Base-by-base conservation (phyloP, 495 filamentous ascomycete species). In the Aspergillus heteromorphus region DNA sequence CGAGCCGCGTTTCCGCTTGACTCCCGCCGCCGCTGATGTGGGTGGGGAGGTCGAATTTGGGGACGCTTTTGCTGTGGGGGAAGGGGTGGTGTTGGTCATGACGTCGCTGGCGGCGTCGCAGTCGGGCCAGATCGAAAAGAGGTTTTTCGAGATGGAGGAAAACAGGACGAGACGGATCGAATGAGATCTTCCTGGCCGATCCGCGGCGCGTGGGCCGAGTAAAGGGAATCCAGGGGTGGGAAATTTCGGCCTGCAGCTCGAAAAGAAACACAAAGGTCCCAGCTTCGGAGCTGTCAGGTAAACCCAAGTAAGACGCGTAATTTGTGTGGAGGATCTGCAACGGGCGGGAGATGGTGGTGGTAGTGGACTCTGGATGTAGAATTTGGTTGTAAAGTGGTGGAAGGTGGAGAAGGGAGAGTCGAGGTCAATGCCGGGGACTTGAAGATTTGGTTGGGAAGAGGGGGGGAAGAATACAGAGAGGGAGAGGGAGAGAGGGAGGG, bases 1-100 rank as follows among this genome's bases (percentile, higher is more conserved):
- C 4, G 74, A 58, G 4, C 60, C 65, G 50, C 85, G 70, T 70
- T 91, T 91, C 54, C 87, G 76, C 63, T 91, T 90, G 40, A 73
- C 71, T 20, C 82, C 82, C 13, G 73, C 69, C 6, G 75, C 72
- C 17, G n/a, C n/a, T n/a, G 79, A 66, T 9, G 67, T 67, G 14
- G 73, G 57, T 14, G 65, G 60, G 0, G 67, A 61, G 59, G 63
- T 60, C 13, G 54, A 50, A 21, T 51, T 59, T 14, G 65, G 58
- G 14, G 71, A 69, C 23, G 63, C 54, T 63, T 66, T 73, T 21
- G 59, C 43, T 14, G 58, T 74, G 25, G 72, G 69, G 17, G 73
- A 75, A 14, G 73, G 72, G 8, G 73, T 73, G 18, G 62, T 65
- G 1, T 57, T 56, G 48, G 70, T 70, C 71, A 73, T 73, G 16